Base-by-base conservation (phyloP, 805 yeast species). In the Debaryomyces maramus region DNA sequence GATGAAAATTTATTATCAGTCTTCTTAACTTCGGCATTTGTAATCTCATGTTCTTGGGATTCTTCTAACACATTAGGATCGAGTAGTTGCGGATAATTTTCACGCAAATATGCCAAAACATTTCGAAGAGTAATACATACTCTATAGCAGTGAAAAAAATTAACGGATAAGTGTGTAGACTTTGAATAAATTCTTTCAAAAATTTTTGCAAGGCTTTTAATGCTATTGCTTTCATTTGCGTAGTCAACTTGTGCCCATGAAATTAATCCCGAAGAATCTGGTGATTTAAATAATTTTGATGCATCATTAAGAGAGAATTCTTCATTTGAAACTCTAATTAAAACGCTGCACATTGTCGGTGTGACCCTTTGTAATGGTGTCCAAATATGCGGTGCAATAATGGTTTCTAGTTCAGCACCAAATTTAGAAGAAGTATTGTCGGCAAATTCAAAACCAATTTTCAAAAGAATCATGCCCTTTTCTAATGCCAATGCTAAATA, bases 371-470 rank as follows among this genome's bases (percentile, higher is more conserved):
- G n/a, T 8, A 21, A 21, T 14, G 38, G 32, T 21, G 29, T 37
- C 33, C 26, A 42, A 14, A 42, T 38, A 18, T 16, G 24, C 3
- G 45, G 35, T 3, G 34, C 41, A n/a, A 42, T 23, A 16, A 42
- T 13, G 10, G 28, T 29, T 18, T 34, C 45, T 11, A 38, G 18
- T 30, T 42, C 45, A 10, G 39, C 13, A 16, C 42, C 41, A 23
- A 42, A 38, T 27, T 38, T 28, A 8, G 6, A 8, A 5, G 41
- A 14, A 6, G 42, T 27, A 20, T 42, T 20, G 6, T 38, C 34
- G 3, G 39, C 27, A 27, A 23, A 42, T 13, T 38, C 41, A 17
- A 17, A 18, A 6, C 31, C 37, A 15, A 39, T 29, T 30, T 34
- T 33, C 15, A 39, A 18, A n/a, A 39, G 21, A 33, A 33, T 34